A percentile compares a stretch with the other conserved stretches of the same genome.
phyloP scores from a whole-genome alignment of 441 rosid genomes.

The Adansonia gregorii region DNA sequence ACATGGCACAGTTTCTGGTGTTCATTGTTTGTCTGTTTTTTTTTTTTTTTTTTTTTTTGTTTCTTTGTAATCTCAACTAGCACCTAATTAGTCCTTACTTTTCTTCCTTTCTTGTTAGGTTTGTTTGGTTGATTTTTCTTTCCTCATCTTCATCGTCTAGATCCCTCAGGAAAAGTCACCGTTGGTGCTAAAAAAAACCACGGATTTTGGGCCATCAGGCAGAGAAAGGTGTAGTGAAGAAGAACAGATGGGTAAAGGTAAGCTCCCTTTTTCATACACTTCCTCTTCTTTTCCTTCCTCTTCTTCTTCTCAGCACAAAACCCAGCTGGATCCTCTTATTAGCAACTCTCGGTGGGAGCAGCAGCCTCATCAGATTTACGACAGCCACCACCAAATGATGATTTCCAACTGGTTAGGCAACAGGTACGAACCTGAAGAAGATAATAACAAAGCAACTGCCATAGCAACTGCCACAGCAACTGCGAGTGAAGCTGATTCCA shows the following conservation, averaged over 20 bases:
- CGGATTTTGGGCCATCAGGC: constrained; percentile 40
- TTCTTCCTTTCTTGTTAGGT: not conserved
- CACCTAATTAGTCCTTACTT: not conserved
- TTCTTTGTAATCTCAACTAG: not conserved
- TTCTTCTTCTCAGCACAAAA: constrained; percentile 37
- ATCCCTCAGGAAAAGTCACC: constrained; percentile 24
- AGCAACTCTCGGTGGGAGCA: constrained; percentile 22
- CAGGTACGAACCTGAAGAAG: constrained; percentile 32
- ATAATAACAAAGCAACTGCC: constrained; percentile 24
- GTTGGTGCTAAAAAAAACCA: constrained; percentile 20
- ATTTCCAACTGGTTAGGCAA: constrained; percentile 38
- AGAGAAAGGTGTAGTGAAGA: constrained; percentile 36
- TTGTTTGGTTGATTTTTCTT: not conserved
- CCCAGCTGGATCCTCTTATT: constrained; percentile 25
- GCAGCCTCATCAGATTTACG: constrained; percentile 30
- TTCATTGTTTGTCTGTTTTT: constrained; percentile 3
- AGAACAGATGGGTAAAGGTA: constrained; percentile 38
- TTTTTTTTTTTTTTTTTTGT: not conserved
- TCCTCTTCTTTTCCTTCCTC: constrained; percentile 37
- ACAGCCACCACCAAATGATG: constrained; percentile 27
- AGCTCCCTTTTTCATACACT: constrained; percentile 39
- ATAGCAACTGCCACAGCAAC: constrained; percentile 20
- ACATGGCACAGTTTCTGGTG: constrained; percentile 23
- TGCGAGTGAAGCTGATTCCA: constrained; percentile 20
- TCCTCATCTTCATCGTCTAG: constrained; percentile 18